phyloP scores from a whole-genome alignment of 164 flowering plant species.

The Stephania cephalantha region DNA sequence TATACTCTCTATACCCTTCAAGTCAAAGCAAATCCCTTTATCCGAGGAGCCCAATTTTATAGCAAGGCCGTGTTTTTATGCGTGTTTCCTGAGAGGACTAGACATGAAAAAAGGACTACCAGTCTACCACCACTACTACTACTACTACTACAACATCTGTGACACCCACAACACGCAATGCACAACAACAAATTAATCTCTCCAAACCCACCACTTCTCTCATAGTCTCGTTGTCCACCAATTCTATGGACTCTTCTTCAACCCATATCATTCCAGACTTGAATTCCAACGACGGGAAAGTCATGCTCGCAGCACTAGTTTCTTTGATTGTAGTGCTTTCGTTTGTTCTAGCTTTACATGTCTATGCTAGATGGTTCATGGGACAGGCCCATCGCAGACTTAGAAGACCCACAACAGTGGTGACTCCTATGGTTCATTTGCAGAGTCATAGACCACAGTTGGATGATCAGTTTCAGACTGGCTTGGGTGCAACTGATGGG shows the following conservation, averaged over 20 bases:
- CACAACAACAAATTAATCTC: no score
- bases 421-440: constrained; percentile 12
- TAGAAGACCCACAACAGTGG: constrained; percentile 18
- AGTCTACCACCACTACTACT: no score
- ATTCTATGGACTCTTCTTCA: constrained; percentile 5
- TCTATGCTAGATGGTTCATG: constrained; percentile 49
- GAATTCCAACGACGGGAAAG: constrained; percentile 34
- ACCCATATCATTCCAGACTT: constrained; percentile 19
- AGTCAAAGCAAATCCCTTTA: constrained; percentile 11
- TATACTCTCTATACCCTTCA: background rate
- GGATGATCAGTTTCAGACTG: constrained; percentile 10
- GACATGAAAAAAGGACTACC: no score
- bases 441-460: constrained; percentile 8
- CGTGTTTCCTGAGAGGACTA: background rate
- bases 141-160: background rate
- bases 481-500: constrained; percentile 25
- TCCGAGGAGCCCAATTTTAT: constrained; percentile 6
- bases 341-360: constrained; percentile 48
- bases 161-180: no score
- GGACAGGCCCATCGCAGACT: constrained; percentile 18
- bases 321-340: constrained; percentile 43
- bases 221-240: background rate
- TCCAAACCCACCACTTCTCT: no score
- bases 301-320: constrained; percentile 43
- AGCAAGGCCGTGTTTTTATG: background rate